Evolutionary conservation across 1,284 basidiomycete genomes (phyloP), one percentile per base, ranked within the genome.

Genomic region (Heterobasidion irregulare): DNA sequence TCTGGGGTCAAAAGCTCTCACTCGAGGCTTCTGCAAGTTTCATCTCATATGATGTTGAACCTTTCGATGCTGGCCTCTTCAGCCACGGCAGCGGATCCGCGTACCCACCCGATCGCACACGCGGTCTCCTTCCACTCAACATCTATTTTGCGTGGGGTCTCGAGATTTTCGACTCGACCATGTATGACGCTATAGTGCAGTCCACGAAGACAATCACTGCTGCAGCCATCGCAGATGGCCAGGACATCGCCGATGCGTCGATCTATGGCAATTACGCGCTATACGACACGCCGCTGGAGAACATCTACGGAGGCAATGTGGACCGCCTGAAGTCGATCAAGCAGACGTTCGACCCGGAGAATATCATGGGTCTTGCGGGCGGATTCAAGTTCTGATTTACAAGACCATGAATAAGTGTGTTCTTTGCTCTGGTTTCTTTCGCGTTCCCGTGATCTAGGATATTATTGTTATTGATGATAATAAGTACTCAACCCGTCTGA

Each of bases 201-300:
- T 58, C 53, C 1, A 41, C 51, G 4, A 51, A 44, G 6, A 36
- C 43, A 10, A 46, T 59, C 44, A 13, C 51, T 1, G 47, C 50
- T 9, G 54, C 52, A 13, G 65, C 62, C 13, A 41, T 58, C 9
- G 34, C 32, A 9, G 58, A 63, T 6, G 66, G 62, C 32, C 66
- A 67, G 56, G 61, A 57, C 33, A 44, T 67, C 53, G 55, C 53
- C 6, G 47, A 63, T 15, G 65, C 63, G n/a, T 47, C 62, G 18
- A 43, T 63, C 41, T 68, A 68, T 48, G 54, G 61, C n/a, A 68
- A 68, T 53, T 67, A 66, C 51, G 67, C 66, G 12, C 54, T 66
- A 26, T 52, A 48, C 8, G 61, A 59, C 36, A 64, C 63, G n/a
- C 60, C 63, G 43, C 12, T 65, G 50, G 56, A 60, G 36, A 51